Conservation (phyloP, 2,329 filamentous ascomycete genomes). For the Tympanopsis confertula region DNA sequence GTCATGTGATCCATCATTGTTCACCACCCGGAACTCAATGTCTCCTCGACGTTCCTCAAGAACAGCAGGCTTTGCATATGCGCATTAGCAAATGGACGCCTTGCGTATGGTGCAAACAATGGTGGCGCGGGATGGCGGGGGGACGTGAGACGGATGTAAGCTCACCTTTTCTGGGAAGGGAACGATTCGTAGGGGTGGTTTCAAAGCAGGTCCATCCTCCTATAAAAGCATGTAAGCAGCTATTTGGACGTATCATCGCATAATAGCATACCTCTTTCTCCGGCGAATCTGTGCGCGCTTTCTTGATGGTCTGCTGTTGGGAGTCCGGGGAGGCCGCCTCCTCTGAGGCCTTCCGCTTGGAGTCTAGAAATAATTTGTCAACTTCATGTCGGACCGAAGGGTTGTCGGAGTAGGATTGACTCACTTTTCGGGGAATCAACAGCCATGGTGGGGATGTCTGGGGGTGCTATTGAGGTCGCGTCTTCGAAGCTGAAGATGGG, state of each 20-base stretch:
- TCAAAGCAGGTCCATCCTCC: slow-evolving; percentile 32
- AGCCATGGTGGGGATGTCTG: too few relatives aligned
- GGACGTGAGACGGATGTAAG: not conserved
- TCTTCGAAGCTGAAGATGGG: too few relatives aligned
- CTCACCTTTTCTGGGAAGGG: slow-evolving; percentile 80
- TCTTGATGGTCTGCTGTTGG: slow-evolving; percentile 29
- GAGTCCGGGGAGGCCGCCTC: slow-evolving; percentile 26
- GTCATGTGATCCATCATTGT: slow-evolving; percentile 82
- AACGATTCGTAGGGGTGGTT: slow-evolving; percentile 49
- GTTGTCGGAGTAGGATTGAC: too few relatives aligned
- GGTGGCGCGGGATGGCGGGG: not conserved
- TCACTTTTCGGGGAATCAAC: too few relatives aligned
- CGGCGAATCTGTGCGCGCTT: slow-evolving; percentile 32
- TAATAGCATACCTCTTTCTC: slow-evolving; percentile 12
- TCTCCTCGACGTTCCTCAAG: slow-evolving; percentile 87
- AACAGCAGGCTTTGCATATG: slow-evolving; percentile 56
- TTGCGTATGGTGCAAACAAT: slow-evolving; percentile 1
- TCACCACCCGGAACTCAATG: slow-evolving; percentile 94
- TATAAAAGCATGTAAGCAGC: slow-evolving; percentile 56
- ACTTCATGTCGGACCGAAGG: too few relatives aligned
- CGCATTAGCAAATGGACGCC: slow-evolving; percentile 12
- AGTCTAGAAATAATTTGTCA: slow-evolving; percentile 11
- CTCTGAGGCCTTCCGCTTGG: slow-evolving; percentile 36
- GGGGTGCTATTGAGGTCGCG: too few relatives aligned
- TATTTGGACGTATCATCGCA: slow-evolving; percentile 28